phyloP scores from a whole-genome alignment of 2,329 filamentous ascomycete genomes.

The Epicoccum sorghinum region DNA sequence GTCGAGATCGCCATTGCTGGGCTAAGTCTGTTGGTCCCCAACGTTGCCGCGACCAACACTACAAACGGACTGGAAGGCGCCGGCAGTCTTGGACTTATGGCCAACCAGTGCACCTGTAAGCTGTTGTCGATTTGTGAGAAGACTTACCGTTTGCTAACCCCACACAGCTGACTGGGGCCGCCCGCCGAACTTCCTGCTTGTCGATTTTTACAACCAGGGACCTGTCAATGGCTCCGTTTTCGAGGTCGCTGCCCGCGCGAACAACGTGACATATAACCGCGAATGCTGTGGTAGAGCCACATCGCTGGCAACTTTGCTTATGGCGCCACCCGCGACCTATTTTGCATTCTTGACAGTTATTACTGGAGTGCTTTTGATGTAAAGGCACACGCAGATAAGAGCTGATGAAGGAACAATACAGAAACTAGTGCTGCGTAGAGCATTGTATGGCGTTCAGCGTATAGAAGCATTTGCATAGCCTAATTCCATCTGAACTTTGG shows the following conservation, averaged over 20 bases:
- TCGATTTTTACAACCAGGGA: slow-evolving; percentile 50
- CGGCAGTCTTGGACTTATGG: slow-evolving; percentile 44
- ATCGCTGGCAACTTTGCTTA: slow-evolving; percentile 19
- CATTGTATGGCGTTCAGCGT: slow-evolving; percentile 4
- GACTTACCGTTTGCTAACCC: slow-evolving; percentile 10
- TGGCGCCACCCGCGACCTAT: slow-evolving; percentile 22
- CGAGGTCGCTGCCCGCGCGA: slow-evolving; percentile 57
- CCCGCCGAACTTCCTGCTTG: slow-evolving; percentile 50
- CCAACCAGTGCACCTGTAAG: slow-evolving; percentile 44
- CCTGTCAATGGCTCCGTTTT: slow-evolving; percentile 48
- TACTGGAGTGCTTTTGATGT: slow-evolving; percentile 27
- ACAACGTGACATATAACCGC: slow-evolving; percentile 72
- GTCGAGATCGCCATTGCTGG: slow-evolving; percentile 61
- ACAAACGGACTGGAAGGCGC: slow-evolving; percentile 45
- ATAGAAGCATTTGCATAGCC: neutral
- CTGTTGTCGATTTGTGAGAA: neutral
- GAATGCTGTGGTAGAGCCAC: slow-evolving; percentile 60
- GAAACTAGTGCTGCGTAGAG: neutral
- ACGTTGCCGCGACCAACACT: slow-evolving; percentile 41
- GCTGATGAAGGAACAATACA: neutral
- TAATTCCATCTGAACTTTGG: too few relatives aligned
- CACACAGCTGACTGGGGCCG: slow-evolving; percentile 40
- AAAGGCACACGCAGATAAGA: neutral
- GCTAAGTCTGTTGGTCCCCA: slow-evolving; percentile 42
- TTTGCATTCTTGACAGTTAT: slow-evolving; percentile 27